Evolutionary conservation across 208 protist species (phyloP).

Genomic region (Leishmania martiniquensis): DNA sequence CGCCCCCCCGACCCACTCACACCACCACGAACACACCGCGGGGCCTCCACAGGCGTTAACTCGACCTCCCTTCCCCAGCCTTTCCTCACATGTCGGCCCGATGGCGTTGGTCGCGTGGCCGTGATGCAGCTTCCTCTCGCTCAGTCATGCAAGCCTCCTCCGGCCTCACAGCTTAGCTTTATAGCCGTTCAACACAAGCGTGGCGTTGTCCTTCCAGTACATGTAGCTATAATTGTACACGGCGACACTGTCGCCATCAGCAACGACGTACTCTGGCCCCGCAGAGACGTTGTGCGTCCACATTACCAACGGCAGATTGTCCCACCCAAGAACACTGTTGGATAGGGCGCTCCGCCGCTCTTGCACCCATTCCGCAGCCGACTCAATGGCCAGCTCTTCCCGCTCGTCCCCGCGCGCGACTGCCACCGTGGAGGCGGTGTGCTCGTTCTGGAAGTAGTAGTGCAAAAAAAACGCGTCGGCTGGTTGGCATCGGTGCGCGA

Average conservation of each 20-base stretch:
- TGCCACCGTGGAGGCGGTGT: not conserved
- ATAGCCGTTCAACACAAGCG: not conserved
- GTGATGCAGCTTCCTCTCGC: not conserved
- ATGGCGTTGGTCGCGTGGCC: not conserved
- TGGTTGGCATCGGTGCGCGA: slow-evolving; percentile 21
- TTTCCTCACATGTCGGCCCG: no score
- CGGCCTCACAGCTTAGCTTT: not conserved
- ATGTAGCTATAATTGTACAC: slow-evolving; percentile 11
- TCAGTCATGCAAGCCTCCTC: not conserved
- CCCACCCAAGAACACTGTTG: not conserved
- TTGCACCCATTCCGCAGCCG: not conserved
- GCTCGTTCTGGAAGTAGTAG: slow-evolving; percentile 17
- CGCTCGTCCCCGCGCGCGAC: not conserved
- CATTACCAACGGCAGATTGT: not conserved
- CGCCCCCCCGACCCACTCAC: no score
- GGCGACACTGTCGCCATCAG: not conserved
- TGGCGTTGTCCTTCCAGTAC: slow-evolving; percentile 6
- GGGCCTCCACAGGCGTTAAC: no score
- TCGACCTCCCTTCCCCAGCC: no score
- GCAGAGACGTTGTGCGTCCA: not conserved
- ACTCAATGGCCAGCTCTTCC: not conserved
- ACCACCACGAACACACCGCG: no score
- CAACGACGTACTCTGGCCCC: not conserved
- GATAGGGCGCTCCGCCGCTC: not conserved
- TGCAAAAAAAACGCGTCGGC: slow-evolving; percentile 14